Base-by-base conservation (phyloP, 169 alveolate species). In the Theileria orientalis region DNA sequence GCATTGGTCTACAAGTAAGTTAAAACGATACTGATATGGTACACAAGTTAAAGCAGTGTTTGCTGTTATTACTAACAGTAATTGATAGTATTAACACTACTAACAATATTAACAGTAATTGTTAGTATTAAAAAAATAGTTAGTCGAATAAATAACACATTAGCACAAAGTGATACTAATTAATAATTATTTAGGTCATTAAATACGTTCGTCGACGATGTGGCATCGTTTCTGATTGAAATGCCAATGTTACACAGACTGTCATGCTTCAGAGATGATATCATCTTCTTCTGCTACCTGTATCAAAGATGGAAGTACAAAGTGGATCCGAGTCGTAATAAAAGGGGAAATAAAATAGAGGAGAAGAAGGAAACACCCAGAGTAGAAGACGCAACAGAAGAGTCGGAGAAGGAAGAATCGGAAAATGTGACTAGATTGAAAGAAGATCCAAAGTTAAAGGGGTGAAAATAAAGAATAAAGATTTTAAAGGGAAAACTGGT, bases 241-340 rank as follows among this genome's bases (percentile, higher is more conserved):
- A 96, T 97, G 98, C 99, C 99, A 21, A 92, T 96, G 90, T 84
- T 97, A 90, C 98, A 96, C 83, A 94, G 98, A 85, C 77, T 97
- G 33, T 93, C 97, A 67, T 97, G 99, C 79, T 98, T 98, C 90
- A 95, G 99, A 79, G 99, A 98, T 80, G 99, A 98, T 83, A 91
- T 97, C 7, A 96, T 98, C 44, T 98, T 98, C 92, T 72, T 97
- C 51, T 92, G 97, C 75, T 96, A 97, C 88, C 76, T 98, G 56
- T 96, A 96, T 79, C 98, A 98, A 90, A 93, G 99, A 69, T 96
- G 98, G 94, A 93, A 93, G 8, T 96, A 96, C 73, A 71, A 72
- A 49, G 91, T 84, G 41, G 93, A 89, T 75, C 86, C 83, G 30
- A 78, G 62, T 23, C 44, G 91, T 11, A 64, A 56, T 42, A 16